Percentiles rank a stretch among this genome's conserved stretches.
phyloP scores from a whole-genome alignment of 495 filamentous ascomycete genomes.

The Hapsidospora chrysogenum region DNA sequence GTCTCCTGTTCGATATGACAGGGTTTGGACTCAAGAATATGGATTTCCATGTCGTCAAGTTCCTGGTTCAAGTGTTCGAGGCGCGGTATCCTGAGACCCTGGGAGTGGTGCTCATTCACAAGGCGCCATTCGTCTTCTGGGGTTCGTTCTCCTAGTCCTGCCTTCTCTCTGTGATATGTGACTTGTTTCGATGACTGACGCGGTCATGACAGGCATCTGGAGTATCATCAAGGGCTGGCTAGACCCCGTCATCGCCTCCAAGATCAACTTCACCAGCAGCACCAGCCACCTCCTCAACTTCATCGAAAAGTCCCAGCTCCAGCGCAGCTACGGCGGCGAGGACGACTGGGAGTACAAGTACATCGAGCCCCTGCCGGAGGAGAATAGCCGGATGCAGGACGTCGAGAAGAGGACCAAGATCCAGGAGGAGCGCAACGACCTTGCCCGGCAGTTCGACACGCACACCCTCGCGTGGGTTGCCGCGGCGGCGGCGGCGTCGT shows the following conservation, averaged over 20 bases:
- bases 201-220: constrained; percentile 43
- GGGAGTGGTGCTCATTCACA: constrained; percentile 83
- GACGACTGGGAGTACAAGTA: constrained; percentile 72
- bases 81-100: constrained; percentile 93
- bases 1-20: constrained; percentile 89
- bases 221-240: constrained; percentile 90
- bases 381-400: constrained; percentile 59
- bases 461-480: constrained; percentile 52
- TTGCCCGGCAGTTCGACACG: constrained; percentile 56
- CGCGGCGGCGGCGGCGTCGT: background rate
- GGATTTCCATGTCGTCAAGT: constrained; percentile 94
- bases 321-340: constrained; percentile 62
- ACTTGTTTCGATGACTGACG: background rate
- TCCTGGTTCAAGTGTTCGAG: constrained; percentile 98
- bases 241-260: constrained; percentile 85
- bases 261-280: constrained; percentile 87
- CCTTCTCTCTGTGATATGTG: too few species aligned
- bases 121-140: constrained; percentile 92
- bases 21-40: constrained; percentile 86
- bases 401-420: constrained; percentile 41
- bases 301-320: constrained; percentile 52
- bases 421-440: constrained; percentile 35
- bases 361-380: constrained; percentile 51
- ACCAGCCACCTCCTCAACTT: constrained; percentile 62
- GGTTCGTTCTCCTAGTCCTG: too few species aligned